phyloP scores from a whole-genome alignment of 2,329 filamentous ascomycete genomes.

The Mycocentrospora acerina region DNA sequence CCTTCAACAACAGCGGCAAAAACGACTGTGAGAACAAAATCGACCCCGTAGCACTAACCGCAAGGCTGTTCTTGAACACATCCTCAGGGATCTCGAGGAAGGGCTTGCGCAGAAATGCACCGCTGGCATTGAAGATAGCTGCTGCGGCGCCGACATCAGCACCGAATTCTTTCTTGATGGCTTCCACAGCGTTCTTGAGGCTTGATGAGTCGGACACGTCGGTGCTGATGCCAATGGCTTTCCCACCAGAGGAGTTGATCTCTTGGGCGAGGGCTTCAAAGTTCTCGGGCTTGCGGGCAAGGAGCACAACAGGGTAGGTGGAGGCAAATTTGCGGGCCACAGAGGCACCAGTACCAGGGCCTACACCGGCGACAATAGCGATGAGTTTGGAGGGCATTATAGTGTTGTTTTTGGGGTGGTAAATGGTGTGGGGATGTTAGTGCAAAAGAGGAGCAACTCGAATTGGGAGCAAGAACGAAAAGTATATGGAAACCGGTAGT shows the following conservation, averaged over 20 bases:
- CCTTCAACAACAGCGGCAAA: conserved; percentile 69
- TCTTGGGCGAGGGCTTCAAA: conserved; percentile 68
- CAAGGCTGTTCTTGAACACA: conserved; percentile 56
- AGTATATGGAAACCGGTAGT: background rate
- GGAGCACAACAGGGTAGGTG: conserved; percentile 70
- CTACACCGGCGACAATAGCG: conserved; percentile 70
- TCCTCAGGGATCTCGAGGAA: conserved; percentile 62
- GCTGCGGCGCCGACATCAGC: conserved; percentile 52
- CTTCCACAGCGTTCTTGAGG: conserved; percentile 62
- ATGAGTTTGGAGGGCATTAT: conserved; percentile 56
- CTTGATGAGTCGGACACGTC: conserved; percentile 61
- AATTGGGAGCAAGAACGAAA: background rate
- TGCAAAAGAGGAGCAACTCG: conserved; percentile 1
- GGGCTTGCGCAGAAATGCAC: conserved; percentile 59
- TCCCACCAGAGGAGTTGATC: conserved; percentile 67
- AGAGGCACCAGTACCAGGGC: conserved; percentile 68
- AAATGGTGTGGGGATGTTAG: background rate
- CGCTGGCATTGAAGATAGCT: conserved; percentile 70
- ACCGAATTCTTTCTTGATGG: conserved; percentile 61
- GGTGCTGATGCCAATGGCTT: conserved; percentile 69
- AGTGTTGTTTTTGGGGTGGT: background rate
- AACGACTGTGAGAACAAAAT: conserved; percentile 74
- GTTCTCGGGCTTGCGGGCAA: conserved; percentile 68
- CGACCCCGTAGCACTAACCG: conserved; percentile 59
- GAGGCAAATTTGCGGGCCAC: conserved; percentile 63